phyloP scores from a whole-genome alignment of 805 yeast species.

The Isabelozyma pseudorhagii region DNA sequence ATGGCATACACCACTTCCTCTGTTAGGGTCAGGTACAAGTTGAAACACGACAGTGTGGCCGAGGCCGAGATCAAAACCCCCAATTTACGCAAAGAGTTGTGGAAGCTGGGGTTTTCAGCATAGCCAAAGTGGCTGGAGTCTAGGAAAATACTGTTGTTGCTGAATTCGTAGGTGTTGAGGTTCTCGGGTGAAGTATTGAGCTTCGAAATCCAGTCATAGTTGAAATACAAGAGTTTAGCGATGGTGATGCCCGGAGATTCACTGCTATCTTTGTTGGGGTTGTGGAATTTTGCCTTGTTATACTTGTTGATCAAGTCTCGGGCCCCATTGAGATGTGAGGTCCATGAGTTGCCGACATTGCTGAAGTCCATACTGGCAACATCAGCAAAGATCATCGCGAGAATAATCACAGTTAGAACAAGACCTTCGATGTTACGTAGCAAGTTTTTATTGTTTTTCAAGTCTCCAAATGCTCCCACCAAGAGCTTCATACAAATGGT shows the following conservation, averaged over 20 bases:
- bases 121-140: neutral
- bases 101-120: neutral
- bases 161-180: neutral
- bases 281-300: slow-evolving; percentile 4
- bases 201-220: slow-evolving; percentile 1
- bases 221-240: neutral
- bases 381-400: slow-evolving; percentile 22
- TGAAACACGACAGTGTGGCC: neutral
- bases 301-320: slow-evolving; percentile 20
- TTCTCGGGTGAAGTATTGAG: neutral
- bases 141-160: neutral
- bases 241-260: slow-evolving; percentile 1
- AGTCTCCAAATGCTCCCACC: slow-evolving; percentile 13
- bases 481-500: slow-evolving; percentile 17
- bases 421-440: slow-evolving; percentile 19
- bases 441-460: slow-evolving; percentile 8
- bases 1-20: slow-evolving; percentile 1
- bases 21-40: neutral
- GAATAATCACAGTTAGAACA: slow-evolving; percentile 20
- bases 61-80: slow-evolving; percentile 1
- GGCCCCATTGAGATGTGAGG: slow-evolving; percentile 21
- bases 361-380: slow-evolving; percentile 8
- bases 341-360: slow-evolving; percentile 16
- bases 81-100: neutral
- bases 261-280: neutral